Conservation (phyloP, 2,329 filamentous ascomycete species). For the Trichophyton mentagrophytes region DNA sequence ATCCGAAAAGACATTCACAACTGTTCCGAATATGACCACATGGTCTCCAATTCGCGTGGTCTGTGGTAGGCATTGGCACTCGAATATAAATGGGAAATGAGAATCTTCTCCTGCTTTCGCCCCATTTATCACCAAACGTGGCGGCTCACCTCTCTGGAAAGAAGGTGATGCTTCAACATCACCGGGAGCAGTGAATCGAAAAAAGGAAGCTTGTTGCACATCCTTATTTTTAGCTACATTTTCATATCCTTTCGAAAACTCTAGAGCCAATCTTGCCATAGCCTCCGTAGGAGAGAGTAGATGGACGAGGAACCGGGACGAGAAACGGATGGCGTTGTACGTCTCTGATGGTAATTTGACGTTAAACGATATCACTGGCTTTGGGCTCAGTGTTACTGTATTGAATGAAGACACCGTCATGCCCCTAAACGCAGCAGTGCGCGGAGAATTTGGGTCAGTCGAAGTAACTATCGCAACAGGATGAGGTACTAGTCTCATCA, state of each 20-base stretch:
- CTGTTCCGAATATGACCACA: slow-evolving; percentile 28
- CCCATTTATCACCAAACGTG: slow-evolving; percentile 8
- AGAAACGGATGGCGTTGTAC: slow-evolving; percentile 38
- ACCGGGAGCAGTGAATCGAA: slow-evolving; percentile 9
- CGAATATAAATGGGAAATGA: slow-evolving; percentile 30
- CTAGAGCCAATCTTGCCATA: slow-evolving; percentile 27
- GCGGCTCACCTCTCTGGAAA: slow-evolving; percentile 11
- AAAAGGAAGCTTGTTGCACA: slow-evolving; percentile 1
- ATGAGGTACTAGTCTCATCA: slow-evolving; percentile 45
- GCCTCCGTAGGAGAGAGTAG: slow-evolving; percentile 30
- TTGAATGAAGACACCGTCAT: slow-evolving; percentile 52
- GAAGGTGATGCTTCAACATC: slow-evolving; percentile 3
- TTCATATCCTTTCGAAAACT: slow-evolving; percentile 30
- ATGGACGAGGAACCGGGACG: slow-evolving; percentile 39
- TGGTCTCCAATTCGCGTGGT: slow-evolving; percentile 29
- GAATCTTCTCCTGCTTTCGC: background rate
- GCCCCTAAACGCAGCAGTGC: slow-evolving; percentile 29
- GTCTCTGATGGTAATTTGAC: slow-evolving; percentile 45
- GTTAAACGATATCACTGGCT: slow-evolving; percentile 50
- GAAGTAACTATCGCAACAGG: slow-evolving; percentile 46
- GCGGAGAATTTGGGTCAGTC: slow-evolving; percentile 23
- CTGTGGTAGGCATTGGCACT: slow-evolving; percentile 27
- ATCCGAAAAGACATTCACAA: slow-evolving; percentile 21
- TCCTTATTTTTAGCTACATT: slow-evolving; percentile 19
- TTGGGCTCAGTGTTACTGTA: slow-evolving; percentile 44